Evolutionary conservation across 768 basidiomycete genomes (phyloP).

Genomic region (Xerocomus potaroensis): DNA sequence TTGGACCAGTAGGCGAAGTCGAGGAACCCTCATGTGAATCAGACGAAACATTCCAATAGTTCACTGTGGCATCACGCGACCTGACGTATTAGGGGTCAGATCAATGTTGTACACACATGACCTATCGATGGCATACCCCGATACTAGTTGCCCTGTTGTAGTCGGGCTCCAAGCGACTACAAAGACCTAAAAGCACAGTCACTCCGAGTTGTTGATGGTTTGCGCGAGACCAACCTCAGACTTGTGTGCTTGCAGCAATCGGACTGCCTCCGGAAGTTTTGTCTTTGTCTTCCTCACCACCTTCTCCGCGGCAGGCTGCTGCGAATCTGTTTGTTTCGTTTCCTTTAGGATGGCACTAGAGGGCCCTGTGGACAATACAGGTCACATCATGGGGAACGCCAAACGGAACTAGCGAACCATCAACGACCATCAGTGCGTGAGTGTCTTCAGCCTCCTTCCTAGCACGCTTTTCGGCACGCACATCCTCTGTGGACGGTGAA

Average conservation of each 20-base stretch:
- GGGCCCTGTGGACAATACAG: conserved; percentile 12
- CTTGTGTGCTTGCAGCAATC: conserved; percentile 54
- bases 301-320: conserved; percentile 18
- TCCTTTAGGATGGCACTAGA: conserved; percentile 16
- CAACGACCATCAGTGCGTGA: conserved; percentile 35
- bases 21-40: conserved; percentile 22
- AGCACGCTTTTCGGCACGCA: conserved; percentile 60
- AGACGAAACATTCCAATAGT: conserved; percentile 65
- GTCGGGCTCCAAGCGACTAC: conserved; percentile 77
- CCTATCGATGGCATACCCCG: conserved; percentile 50
- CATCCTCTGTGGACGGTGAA: conserved; percentile 40
- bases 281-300: conserved; percentile 32
- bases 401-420: conserved; percentile 30
- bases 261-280: conserved; percentile 38
- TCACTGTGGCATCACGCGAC: conserved; percentile 72
- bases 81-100: conserved; percentile 31
- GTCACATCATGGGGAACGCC: conserved; percentile 23
- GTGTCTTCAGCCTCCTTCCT: conserved; percentile 46
- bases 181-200: conserved; percentile 56
- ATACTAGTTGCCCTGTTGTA: conserved; percentile 54
- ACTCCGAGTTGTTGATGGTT: conserved; percentile 5
- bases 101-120: background rate
- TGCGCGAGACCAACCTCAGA: conserved; percentile 44
- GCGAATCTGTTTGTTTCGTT: conserved; percentile 14
- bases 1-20: conserved; percentile 29